phyloP scores from a whole-genome alignment of 2,329 filamentous ascomycete species.

The Talaromyces sp. region DNA sequence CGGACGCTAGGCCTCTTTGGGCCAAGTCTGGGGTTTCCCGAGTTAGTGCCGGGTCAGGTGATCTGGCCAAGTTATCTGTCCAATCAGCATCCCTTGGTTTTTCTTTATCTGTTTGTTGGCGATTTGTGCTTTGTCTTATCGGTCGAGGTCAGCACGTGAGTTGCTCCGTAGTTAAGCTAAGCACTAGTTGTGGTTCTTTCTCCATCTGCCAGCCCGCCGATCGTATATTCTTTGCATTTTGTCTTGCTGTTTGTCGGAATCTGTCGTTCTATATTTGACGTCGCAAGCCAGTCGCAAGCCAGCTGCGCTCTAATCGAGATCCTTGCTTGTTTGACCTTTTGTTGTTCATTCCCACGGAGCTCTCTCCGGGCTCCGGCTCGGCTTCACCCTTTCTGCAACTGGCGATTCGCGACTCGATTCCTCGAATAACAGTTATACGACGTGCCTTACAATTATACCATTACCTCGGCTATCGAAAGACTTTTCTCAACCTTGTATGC shows the following conservation, averaged over 20 bases:
- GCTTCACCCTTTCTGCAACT: not conserved
- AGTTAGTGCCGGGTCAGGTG: not conserved
- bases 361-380: not conserved
- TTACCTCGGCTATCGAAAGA: not conserved
- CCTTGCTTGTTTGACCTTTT: not conserved
- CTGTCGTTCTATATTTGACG: too few species aligned
- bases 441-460: not conserved
- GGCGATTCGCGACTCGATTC: not conserved
- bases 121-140: too few species aligned
- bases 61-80: not conserved
- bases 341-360: not conserved
- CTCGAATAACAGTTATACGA: not conserved
- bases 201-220: not conserved
- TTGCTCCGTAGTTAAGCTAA: not conserved
- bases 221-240: not conserved
- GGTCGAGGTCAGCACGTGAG: conserved; percentile 1
- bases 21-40: conserved; percentile 1
- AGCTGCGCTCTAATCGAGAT: not conserved
- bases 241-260: not conserved
- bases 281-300: not conserved
- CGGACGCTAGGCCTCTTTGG: not conserved
- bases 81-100: not conserved
- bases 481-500: not conserved
- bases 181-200: not conserved
- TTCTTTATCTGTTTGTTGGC: conserved; percentile 2